Evolutionary conservation across 164 flowering plant species (phyloP).

Genomic region (Chimonanthus praecox): DNA sequence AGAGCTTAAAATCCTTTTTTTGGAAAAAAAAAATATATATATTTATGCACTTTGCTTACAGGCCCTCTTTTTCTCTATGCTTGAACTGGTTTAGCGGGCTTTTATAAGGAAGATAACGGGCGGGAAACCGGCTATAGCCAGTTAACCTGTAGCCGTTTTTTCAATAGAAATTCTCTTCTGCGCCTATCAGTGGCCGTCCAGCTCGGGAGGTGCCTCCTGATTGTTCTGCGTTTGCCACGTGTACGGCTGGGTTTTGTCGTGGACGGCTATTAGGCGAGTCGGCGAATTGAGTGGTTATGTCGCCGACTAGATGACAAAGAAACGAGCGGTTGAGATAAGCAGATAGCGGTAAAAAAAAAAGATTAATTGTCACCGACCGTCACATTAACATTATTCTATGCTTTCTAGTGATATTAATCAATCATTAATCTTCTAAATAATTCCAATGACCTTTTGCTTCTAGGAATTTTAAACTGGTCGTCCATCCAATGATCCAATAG

Average conservation of each 20-base stretch:
- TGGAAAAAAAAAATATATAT: too few relatives aligned
- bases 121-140: conserved; percentile 19
- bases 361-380: too few relatives aligned
- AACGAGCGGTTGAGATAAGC: too few relatives aligned
- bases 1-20: too few relatives aligned
- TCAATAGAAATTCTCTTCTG: not conserved
- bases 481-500: too few relatives aligned
- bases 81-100: conserved; percentile 6
- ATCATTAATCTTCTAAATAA: too few relatives aligned
- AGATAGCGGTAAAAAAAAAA: too few relatives aligned
- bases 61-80: not conserved
- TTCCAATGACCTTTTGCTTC: too few relatives aligned
- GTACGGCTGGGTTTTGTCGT: not conserved
- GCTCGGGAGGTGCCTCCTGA: conserved; percentile 3
- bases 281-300: not conserved
- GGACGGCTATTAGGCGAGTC: not conserved
- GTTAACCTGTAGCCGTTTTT: conserved; percentile 20
- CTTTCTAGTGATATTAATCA: too few relatives aligned
- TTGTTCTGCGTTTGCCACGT: not conserved
- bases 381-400: too few relatives aligned
- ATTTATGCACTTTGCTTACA: not conserved
- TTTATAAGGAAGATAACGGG: conserved; percentile 11
- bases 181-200: not conserved
- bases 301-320: not conserved
- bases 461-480: too few relatives aligned